phyloP scores from a whole-genome alignment of 75 land plant species.

The Azolla pinnata region DNA sequence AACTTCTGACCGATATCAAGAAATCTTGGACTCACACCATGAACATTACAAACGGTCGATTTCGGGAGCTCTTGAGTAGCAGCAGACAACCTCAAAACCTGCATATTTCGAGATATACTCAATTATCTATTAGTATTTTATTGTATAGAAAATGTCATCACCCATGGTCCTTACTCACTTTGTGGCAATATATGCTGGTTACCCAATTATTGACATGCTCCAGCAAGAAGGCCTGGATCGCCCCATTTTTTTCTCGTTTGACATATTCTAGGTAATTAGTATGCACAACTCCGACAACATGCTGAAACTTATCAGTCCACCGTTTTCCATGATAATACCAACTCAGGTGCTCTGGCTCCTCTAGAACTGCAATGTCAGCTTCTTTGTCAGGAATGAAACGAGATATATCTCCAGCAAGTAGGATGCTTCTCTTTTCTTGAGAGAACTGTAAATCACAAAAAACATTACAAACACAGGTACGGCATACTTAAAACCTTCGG shows the following conservation, averaged over 20 bases:
- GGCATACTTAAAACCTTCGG: too few species aligned
- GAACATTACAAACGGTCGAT: slow-evolving; percentile 88
- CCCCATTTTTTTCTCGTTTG: slow-evolving; percentile 89
- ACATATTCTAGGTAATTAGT: slow-evolving; percentile 97
- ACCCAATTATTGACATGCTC: slow-evolving; percentile 93
- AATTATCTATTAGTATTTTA: background rate
- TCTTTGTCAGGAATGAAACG: slow-evolving; percentile 81
- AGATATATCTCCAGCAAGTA: slow-evolving; percentile 90
- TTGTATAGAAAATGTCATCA: too few species aligned
- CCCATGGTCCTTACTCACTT: too few species aligned
- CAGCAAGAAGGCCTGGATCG: slow-evolving; percentile 80
- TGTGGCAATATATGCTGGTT: slow-evolving; percentile 67
- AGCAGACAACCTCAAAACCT: slow-evolving; percentile 89
- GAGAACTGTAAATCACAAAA: slow-evolving; percentile 45
- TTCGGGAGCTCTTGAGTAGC: slow-evolving; percentile 88
- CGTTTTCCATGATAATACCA: slow-evolving; percentile 97
- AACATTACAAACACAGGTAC: background rate
- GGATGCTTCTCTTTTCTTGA: slow-evolving; percentile 74
- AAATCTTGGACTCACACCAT: slow-evolving; percentile 94
- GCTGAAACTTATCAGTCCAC: slow-evolving; percentile 94
- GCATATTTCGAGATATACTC: slow-evolving; percentile 2
- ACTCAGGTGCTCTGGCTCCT: slow-evolving; percentile 94
- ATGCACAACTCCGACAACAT: slow-evolving; percentile 91
- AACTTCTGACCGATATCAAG: slow-evolving; percentile 65
- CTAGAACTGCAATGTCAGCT: slow-evolving; percentile 95